phyloP scores from a whole-genome alignment of 495 filamentous ascomycete species.

The Rusavskia elegans region DNA sequence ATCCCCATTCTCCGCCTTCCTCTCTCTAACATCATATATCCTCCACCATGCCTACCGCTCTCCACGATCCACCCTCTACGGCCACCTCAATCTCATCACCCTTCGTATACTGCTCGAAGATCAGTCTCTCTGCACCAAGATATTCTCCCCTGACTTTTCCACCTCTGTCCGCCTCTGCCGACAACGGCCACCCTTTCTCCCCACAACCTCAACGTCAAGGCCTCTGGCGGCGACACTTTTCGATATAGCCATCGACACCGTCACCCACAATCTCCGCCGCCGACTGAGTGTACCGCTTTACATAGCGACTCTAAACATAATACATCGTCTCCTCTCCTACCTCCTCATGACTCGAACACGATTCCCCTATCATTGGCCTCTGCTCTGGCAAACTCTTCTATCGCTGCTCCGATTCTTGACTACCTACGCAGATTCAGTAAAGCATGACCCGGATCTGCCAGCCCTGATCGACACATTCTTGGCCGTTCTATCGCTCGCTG shows the following conservation, averaged over 20 bases:
- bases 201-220: constrained; percentile 49
- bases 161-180: constrained; percentile 69
- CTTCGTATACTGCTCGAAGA: constrained; percentile 84
- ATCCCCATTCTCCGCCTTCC: constrained; percentile 62
- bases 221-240: constrained; percentile 58
- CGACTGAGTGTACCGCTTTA: constrained; percentile 77
- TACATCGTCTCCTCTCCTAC: constrained; percentile 68
- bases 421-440: constrained; percentile 50
- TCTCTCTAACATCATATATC: constrained; percentile 84
- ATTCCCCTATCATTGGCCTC: constrained; percentile 83
- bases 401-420: constrained; percentile 83
- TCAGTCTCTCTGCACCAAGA: constrained; percentile 61
- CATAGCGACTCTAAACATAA: constrained; percentile 55
- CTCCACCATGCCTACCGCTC: constrained; percentile 88
- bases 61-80: constrained; percentile 57
- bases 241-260: constrained; percentile 74
- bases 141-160: constrained; percentile 70
- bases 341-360: constrained; percentile 64
- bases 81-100: constrained; percentile 65
- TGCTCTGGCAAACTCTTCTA: constrained; percentile 81
- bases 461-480: constrained; percentile 53
- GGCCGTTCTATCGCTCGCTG: constrained; percentile 68
- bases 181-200: constrained; percentile 80
- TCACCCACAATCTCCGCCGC: constrained; percentile 85
- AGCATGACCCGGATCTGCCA: constrained; percentile 37